These are phyloP conservation scores for Aspergillus quadricinctus DNA, from an alignment of 2,329 filamentous ascomycete species.

Conservation along the genomic window DNA sequence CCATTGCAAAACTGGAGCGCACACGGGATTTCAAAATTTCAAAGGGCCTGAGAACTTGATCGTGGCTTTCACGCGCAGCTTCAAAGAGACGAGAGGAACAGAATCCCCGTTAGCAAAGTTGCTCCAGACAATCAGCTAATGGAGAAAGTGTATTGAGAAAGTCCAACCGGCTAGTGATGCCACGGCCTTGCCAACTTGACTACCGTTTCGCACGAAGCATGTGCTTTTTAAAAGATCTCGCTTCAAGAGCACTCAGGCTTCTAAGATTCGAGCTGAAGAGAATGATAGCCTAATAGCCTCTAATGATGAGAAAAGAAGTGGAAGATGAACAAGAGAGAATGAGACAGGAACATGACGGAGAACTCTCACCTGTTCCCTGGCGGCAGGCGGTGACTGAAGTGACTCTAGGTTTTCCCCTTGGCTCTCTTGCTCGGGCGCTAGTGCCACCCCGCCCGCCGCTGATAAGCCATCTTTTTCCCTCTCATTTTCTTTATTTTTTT, in stretches of 20 bases:
- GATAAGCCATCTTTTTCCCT: slow-evolving; percentile 5
- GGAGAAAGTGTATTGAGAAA: slow-evolving; percentile 34
- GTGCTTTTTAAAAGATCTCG: neutral
- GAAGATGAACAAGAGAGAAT: neutral
- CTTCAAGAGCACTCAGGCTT: neutral
- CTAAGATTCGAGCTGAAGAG: neutral
- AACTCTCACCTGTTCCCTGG: slow-evolving; percentile 1
- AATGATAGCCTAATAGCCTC: neutral
- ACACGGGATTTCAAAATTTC: neutral
- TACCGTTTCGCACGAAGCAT: slow-evolving; percentile 12
- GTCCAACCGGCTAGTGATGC: slow-evolving; percentile 40
- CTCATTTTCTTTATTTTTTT: slow-evolving; percentile 1
- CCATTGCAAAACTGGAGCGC: slow-evolving; percentile 34
- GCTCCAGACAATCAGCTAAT: slow-evolving; percentile 23
- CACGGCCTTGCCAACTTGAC: slow-evolving; percentile 22
- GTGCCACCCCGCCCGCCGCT: slow-evolving; percentile 16
- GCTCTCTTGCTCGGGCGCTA: slow-evolving; percentile 11
- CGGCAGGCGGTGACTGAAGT: slow-evolving; percentile 8
- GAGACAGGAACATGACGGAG: slow-evolving; percentile 8
- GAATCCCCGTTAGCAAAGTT: slow-evolving; percentile 34
- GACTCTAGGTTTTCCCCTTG: slow-evolving; percentile 13
- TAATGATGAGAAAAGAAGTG: neutral
- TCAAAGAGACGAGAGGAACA: slow-evolving; percentile 14
- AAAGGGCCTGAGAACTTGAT: slow-evolving; percentile 4
- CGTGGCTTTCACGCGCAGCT: slow-evolving; percentile 22